Conservation (phyloP, 495 filamentous ascomycete genomes). For the Daldinia loculata region DNA sequence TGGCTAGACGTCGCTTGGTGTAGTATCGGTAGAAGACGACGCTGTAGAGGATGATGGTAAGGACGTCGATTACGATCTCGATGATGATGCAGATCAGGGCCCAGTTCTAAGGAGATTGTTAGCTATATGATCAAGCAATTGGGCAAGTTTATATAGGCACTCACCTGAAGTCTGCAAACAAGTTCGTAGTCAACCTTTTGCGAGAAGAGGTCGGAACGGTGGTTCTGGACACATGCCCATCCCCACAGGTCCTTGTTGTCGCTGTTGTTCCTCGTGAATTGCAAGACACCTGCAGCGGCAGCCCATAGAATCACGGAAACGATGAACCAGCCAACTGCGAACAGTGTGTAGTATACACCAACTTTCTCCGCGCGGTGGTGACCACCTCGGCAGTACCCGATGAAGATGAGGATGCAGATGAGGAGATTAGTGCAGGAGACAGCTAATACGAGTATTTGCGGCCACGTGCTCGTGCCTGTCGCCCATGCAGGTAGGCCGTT, state of each 20-base stretch:
- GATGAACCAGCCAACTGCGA: constrained; percentile 91
- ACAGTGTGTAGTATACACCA: constrained; percentile 90
- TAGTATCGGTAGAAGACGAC: constrained; percentile 96
- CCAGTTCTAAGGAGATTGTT: constrained; percentile 74
- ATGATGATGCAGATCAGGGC: constrained; percentile 95
- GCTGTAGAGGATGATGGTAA: constrained; percentile 91
- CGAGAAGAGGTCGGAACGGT: constrained; percentile 74
- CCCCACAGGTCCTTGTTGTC: constrained; percentile 92
- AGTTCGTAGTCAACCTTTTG: constrained; percentile 86
- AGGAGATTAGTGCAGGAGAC: constrained; percentile 82
- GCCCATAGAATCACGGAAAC: constrained; percentile 96
- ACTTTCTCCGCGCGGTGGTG: constrained; percentile 90
- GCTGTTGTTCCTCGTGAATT: constrained; percentile 75
- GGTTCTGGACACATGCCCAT: constrained; percentile 93
- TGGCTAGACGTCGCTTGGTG: constrained; percentile 91
- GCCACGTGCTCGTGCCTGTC: constrained; percentile 79
- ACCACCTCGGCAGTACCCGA: constrained; percentile 87
- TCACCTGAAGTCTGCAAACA: constrained; percentile 92
- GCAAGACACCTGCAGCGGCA: constrained; percentile 82
- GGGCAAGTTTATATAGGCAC: constrained; percentile 31
- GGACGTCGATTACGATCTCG: constrained; percentile 90
- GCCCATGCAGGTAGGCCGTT: constrained; percentile 89
- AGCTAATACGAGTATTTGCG: constrained; percentile 81
- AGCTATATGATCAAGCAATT: constrained; percentile 10
- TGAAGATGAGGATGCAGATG: constrained; percentile 81